A percentile compares a stretch with the other conserved stretches of the same genome.
Conservation (phyloP, 352 stramenopile genomes). For the Phytopythium kandeliae region DNA sequence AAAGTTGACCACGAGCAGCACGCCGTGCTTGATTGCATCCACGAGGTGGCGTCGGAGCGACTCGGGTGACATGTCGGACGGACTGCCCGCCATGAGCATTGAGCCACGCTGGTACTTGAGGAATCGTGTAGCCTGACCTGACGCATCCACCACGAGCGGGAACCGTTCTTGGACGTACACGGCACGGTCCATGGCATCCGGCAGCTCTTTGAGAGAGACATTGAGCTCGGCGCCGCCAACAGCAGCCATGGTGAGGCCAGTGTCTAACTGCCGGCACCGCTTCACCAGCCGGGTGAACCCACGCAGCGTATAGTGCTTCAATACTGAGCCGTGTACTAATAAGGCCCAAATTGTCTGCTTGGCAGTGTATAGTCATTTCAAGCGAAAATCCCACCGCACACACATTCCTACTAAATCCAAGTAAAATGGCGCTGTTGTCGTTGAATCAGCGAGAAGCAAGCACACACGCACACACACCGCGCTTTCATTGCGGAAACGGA, state of each 20-base stretch:
- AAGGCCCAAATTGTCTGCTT: neutral
- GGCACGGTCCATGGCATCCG: conserved; percentile 77
- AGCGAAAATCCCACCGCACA: neutral
- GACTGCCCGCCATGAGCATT: conserved; percentile 78
- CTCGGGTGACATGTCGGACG: conserved; percentile 52
- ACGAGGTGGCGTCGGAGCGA: conserved; percentile 73
- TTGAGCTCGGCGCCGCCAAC: conserved; percentile 11
- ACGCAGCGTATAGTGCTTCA: conserved; percentile 1
- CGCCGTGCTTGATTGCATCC: conserved; percentile 60
- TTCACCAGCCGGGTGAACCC: conserved; percentile 2
- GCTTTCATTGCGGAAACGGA: neutral
- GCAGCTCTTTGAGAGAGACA: conserved; percentile 76
- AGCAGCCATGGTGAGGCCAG: neutral
- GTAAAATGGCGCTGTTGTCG: too few species aligned
- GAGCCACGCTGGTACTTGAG: conserved; percentile 88
- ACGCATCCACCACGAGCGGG: conserved; percentile 79
- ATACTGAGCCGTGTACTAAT: conserved; percentile 7
- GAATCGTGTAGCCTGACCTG: conserved; percentile 75
- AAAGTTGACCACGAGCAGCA: conserved; percentile 75
- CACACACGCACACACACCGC: neutral
- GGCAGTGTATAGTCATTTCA: neutral
- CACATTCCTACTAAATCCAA: neutral
- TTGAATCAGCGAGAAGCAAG: conserved; percentile 5
- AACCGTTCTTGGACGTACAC: conserved; percentile 87
- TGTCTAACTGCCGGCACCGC: neutral